phyloP scores from a whole-genome alignment of 306 rosid species.

The Psophocarpus tetragonolobus region DNA sequence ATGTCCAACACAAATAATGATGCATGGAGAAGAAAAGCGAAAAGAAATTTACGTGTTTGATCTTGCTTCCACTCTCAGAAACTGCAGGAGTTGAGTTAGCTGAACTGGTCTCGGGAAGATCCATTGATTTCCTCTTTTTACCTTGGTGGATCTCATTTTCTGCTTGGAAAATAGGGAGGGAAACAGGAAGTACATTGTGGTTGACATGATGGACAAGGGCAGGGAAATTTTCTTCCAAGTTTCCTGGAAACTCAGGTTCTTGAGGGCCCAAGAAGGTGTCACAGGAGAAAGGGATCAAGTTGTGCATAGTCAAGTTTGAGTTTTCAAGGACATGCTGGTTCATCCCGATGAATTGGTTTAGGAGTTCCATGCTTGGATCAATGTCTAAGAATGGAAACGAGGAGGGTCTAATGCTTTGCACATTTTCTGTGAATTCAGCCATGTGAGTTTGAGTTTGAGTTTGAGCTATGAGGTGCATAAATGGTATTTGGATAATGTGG shows the following conservation, averaged over 20 bases:
- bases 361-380: slow-evolving; percentile 63
- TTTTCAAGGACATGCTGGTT: slow-evolving; percentile 43
- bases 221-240: slow-evolving; percentile 49
- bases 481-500: slow-evolving; percentile 50
- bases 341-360: slow-evolving; percentile 51
- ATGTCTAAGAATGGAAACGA: slow-evolving; percentile 58
- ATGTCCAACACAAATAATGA: background rate
- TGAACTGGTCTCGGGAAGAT: slow-evolving; percentile 56
- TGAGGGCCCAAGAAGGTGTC: slow-evolving; percentile 51
- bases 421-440: slow-evolving; percentile 71
- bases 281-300: slow-evolving; percentile 54
- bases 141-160: slow-evolving; percentile 46
- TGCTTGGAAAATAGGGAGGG: slow-evolving; percentile 26
- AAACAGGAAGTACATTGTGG: slow-evolving; percentile 39
- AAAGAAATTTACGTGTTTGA: slow-evolving; percentile 45
- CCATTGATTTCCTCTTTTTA: slow-evolving; percentile 65
- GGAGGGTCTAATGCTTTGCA: slow-evolving; percentile 52
- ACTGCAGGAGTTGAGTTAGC: slow-evolving; percentile 62
- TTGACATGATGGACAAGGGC: slow-evolving; percentile 34
- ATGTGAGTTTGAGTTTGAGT: slow-evolving; percentile 35
- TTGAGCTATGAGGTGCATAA: slow-evolving; percentile 14
- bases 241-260: slow-evolving; percentile 49
- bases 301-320: slow-evolving; percentile 54
- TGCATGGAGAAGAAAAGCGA: background rate
- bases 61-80: slow-evolving; percentile 58